Percentiles rank a stretch among this genome's conserved stretches.
Evolutionary conservation across 306 rosid genomes (phyloP).

Genomic region (Argentina anserina): DNA sequence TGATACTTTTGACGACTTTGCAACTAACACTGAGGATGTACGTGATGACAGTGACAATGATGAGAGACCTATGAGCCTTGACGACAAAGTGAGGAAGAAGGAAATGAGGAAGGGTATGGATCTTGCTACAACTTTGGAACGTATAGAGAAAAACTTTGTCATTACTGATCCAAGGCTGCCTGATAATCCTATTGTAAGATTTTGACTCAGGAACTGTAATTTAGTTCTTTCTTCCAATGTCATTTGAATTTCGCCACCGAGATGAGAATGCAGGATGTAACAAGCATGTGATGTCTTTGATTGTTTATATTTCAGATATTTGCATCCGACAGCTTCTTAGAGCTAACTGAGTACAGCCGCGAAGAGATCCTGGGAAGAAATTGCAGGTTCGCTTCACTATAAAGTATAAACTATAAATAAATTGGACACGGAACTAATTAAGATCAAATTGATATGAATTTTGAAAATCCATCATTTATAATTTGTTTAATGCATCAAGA

Average conservation of each 20-base stretch:
- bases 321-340: constrained; percentile 97
- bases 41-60: constrained; percentile 46
- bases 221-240: background rate
- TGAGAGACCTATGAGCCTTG: constrained; percentile 49
- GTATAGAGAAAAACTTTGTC: constrained; percentile 96
- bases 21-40: constrained; percentile 19
- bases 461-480: background rate
- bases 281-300: constrained; percentile 8
- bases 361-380: constrained; percentile 98
- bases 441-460: background rate
- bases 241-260: constrained; percentile 4
- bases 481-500: background rate
- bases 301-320: constrained; percentile 60
- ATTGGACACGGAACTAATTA: background rate
- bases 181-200: constrained; percentile 92
- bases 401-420: background rate
- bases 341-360: constrained; percentile 91
- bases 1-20: constrained; percentile 40
- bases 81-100: constrained; percentile 58
- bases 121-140: constrained; percentile 96
- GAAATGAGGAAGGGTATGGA: constrained; percentile 95
- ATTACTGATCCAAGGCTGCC: constrained; percentile 99
- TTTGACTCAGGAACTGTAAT: constrained; percentile 6
- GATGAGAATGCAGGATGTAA: constrained; percentile 9
- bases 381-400: constrained; percentile 60